Conservation (phyloP, 2,329 filamentous ascomycete species). For the Madurella fahalii region DNA sequence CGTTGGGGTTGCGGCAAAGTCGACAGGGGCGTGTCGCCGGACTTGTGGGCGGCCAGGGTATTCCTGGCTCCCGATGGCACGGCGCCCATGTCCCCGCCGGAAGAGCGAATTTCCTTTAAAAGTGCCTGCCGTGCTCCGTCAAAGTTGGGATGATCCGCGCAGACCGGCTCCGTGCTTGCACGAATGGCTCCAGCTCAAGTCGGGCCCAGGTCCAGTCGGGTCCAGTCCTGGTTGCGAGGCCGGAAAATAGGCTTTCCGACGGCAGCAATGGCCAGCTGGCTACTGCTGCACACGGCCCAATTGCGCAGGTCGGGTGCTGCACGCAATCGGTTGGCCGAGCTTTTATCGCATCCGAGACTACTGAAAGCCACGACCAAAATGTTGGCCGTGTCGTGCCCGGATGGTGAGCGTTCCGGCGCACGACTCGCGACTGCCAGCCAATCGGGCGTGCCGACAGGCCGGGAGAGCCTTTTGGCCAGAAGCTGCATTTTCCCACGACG, state of each 20-base stretch:
- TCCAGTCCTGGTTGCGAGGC: too few relatives aligned
- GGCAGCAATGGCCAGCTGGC: conserved; percentile 6
- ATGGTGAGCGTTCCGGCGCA: conserved; percentile 21
- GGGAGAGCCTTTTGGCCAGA: not conserved
- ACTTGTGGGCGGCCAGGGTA: not conserved
- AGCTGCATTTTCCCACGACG: not conserved
- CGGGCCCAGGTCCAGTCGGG: too few relatives aligned
- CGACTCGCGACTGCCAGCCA: conserved; percentile 14
- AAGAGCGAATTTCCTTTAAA: conserved; percentile 4
- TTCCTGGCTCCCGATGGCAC: not conserved
- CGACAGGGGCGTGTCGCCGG: not conserved
- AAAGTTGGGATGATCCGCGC: conserved; percentile 2
- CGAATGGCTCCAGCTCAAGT: too few relatives aligned
- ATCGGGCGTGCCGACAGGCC: not conserved
- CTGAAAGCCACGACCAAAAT: not conserved
- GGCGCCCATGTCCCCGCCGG: not conserved
- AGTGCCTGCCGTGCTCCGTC: not conserved
- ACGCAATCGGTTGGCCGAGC: not conserved
- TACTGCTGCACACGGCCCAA: not conserved
- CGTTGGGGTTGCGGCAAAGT: conserved; percentile 4
- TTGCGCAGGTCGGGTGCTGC: not conserved
- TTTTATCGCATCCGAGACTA: not conserved
- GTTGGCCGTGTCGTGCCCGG: conserved; percentile 15
- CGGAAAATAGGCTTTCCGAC: conserved; percentile 14
- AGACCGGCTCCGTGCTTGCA: not conserved